These are phyloP conservation scores for Stachybotrys chartarum DNA, from an alignment of 2,329 filamentous ascomycete genomes.

Conservation along the genomic window DNA sequence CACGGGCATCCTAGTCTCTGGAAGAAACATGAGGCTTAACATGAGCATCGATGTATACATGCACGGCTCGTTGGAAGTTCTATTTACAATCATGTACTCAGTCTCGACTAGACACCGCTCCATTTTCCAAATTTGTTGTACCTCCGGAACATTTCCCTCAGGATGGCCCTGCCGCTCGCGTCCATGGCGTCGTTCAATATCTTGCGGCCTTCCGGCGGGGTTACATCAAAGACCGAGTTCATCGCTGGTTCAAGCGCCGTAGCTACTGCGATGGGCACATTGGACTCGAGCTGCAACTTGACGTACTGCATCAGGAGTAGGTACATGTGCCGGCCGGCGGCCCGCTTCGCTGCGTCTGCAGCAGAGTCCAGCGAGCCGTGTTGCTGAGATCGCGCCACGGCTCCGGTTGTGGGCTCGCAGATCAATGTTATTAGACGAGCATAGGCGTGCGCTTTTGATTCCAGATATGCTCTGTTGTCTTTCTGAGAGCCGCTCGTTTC, in stretches of 20 bases:
- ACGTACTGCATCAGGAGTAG: slow-evolving; percentile 52
- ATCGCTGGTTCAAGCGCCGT: slow-evolving; percentile 51
- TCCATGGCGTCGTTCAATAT: slow-evolving; percentile 55
- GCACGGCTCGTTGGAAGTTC: neutral
- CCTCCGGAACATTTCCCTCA: slow-evolving; percentile 50
- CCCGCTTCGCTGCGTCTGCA: slow-evolving; percentile 53
- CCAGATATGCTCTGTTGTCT: slow-evolving; percentile 20
- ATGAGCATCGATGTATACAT: neutral
- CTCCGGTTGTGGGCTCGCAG: slow-evolving; percentile 51
- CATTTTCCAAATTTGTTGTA: slow-evolving; percentile 59
- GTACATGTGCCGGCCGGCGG: slow-evolving; percentile 56
- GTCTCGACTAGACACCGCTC: slow-evolving; percentile 42
- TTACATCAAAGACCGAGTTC: slow-evolving; percentile 53
- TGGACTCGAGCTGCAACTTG: slow-evolving; percentile 51
- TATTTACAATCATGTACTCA: slow-evolving; percentile 10
- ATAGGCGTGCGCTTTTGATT: slow-evolving; percentile 42
- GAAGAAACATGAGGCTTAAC: slow-evolving; percentile 19
- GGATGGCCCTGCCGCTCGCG: slow-evolving; percentile 49
- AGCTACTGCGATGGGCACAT: slow-evolving; percentile 41
- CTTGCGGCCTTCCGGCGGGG: slow-evolving; percentile 44
- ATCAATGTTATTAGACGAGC: slow-evolving; percentile 50
- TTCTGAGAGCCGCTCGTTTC: slow-evolving; percentile 13
- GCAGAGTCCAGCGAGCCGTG: slow-evolving; percentile 48
- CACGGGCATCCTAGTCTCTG: slow-evolving; percentile 51
- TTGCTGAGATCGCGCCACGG: slow-evolving; percentile 41